Percentiles rank a stretch among this genome's conserved stretches.
Evolutionary conservation across 805 yeast species (phyloP).

Genomic region (Zygosaccharomyces gambellarensis): DNA sequence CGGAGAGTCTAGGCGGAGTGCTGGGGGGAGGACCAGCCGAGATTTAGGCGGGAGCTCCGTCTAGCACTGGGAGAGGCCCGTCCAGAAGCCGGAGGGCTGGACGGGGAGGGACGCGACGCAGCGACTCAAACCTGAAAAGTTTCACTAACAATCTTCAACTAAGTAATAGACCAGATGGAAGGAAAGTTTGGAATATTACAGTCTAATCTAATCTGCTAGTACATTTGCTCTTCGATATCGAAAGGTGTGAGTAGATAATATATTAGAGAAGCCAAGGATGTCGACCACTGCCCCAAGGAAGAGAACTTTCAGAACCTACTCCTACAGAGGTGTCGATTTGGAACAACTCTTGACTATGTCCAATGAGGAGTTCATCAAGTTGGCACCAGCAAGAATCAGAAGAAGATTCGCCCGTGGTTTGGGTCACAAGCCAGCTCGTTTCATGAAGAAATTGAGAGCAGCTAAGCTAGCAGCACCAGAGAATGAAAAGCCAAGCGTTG

Average conservation of each 20-base stretch:
- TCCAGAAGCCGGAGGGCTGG: too few relatives aligned
- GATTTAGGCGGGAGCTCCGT: background rate
- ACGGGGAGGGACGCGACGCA: background rate
- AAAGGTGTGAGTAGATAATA: background rate
- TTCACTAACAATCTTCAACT: background rate
- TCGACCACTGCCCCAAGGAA: conserved; percentile 49
- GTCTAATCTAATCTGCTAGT: too few relatives aligned
- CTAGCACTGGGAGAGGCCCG: background rate
- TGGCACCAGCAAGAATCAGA: conserved; percentile 98
- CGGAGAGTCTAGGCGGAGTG: background rate
- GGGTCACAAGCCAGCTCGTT: conserved; percentile 89
- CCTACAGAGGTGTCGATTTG: conserved; percentile 98
- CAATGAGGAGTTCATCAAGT: conserved; percentile 94
- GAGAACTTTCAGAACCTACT: conserved; percentile 93
- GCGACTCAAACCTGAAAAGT: conserved; percentile 1
- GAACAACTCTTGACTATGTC: conserved; percentile 87
- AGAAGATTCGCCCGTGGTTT: conserved; percentile 99
- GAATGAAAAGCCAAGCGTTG: conserved; percentile 95
- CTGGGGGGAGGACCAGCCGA: background rate
- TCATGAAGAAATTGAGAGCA: conserved; percentile 95
- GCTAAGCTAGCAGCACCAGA: conserved; percentile 86
- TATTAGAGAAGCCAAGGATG: conserved; percentile 14
- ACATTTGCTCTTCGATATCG: background rate
- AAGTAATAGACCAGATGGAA: background rate
- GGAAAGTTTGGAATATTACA: too few relatives aligned